Evolutionary conservation across 2,329 filamentous ascomycete species (phyloP).

Genomic region (Coniosporium tulheliwenetii): DNA sequence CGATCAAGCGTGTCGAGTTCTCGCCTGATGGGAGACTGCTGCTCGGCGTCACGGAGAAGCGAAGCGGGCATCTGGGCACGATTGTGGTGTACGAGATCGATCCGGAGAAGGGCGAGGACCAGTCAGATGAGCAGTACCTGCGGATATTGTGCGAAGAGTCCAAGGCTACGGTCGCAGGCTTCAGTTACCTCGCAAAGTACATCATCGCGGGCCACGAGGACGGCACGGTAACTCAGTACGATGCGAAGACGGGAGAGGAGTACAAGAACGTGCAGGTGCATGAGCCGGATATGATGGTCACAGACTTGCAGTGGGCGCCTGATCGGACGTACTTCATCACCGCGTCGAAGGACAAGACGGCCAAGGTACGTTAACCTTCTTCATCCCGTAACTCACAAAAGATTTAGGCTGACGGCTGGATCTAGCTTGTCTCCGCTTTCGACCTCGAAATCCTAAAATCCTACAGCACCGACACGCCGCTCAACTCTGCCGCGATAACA

Average conservation of each 20-base stretch:
- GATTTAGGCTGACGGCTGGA: slow-evolving; percentile 1
- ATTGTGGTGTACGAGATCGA: slow-evolving; percentile 88
- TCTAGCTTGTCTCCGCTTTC: slow-evolving; percentile 62
- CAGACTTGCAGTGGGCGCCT: slow-evolving; percentile 84
- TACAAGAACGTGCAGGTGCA: slow-evolving; percentile 70
- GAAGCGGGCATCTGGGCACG: slow-evolving; percentile 87
- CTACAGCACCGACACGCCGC: slow-evolving; percentile 79
- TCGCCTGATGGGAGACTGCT: slow-evolving; percentile 82
- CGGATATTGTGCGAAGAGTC: slow-evolving; percentile 80
- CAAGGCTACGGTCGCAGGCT: slow-evolving; percentile 95
- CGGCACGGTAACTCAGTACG: slow-evolving; percentile 78
- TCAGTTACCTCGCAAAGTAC: slow-evolving; percentile 87
- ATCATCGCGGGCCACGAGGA: slow-evolving; percentile 98
- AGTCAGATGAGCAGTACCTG: slow-evolving; percentile 67
- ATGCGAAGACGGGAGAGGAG: slow-evolving; percentile 79
- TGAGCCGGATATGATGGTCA: slow-evolving; percentile 69
- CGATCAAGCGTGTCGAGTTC: slow-evolving; percentile 97
- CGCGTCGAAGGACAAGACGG: slow-evolving; percentile 91
- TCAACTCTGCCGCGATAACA: slow-evolving; percentile 90
- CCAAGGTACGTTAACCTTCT: slow-evolving; percentile 46
- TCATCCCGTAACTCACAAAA: slow-evolving; percentile 1
- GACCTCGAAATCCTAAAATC: slow-evolving; percentile 89
- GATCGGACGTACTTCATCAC: slow-evolving; percentile 99
- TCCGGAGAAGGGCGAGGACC: slow-evolving; percentile 66
- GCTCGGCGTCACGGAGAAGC: slow-evolving; percentile 93